A percentile compares a stretch with the other conserved stretches of the same genome.
phyloP scores from a whole-genome alignment of 345 rosid species.

The Populus ilicifolia region DNA sequence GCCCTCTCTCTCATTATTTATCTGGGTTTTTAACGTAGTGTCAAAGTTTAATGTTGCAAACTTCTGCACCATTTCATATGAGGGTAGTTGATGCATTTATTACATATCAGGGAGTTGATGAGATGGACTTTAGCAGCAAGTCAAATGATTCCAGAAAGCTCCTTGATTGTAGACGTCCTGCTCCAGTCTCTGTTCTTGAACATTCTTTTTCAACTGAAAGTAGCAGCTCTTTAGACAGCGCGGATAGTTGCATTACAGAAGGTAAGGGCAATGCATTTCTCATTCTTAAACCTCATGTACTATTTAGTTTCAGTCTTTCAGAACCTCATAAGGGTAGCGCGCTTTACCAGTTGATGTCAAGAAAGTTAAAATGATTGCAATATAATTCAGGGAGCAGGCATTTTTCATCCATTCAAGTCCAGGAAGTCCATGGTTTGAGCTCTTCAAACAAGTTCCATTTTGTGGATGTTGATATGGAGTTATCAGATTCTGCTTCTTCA shows the following conservation, averaged over 20 bases:
- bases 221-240: constrained; percentile 60
- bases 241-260: constrained; percentile 39
- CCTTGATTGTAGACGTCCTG: constrained; percentile 45
- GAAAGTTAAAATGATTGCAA: constrained; percentile 7
- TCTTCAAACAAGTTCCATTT: constrained; percentile 33
- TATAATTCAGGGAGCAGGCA: constrained; percentile 48
- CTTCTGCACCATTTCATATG: neutral
- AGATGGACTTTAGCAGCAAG: constrained; percentile 39
- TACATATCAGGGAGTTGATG: constrained; percentile 46
- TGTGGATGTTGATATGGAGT: constrained; percentile 46
- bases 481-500: constrained; percentile 74
- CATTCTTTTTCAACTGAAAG: constrained; percentile 56
- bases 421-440: constrained; percentile 39
- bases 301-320: neutral
- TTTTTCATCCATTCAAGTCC: constrained; percentile 49
- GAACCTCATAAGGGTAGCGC: neutral
- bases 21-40: neutral
- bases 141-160: constrained; percentile 29
- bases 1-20: no score
- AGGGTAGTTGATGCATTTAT: constrained; percentile 11
- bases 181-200: constrained; percentile 73
- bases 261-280: constrained; percentile 28
- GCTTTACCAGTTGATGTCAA: neutral
- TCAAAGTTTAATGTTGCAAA: neutral
- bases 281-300: neutral